phyloP scores from a whole-genome alignment of 2,329 filamentous ascomycete genomes.

The Paraphaeosphaeria sporulosa region DNA sequence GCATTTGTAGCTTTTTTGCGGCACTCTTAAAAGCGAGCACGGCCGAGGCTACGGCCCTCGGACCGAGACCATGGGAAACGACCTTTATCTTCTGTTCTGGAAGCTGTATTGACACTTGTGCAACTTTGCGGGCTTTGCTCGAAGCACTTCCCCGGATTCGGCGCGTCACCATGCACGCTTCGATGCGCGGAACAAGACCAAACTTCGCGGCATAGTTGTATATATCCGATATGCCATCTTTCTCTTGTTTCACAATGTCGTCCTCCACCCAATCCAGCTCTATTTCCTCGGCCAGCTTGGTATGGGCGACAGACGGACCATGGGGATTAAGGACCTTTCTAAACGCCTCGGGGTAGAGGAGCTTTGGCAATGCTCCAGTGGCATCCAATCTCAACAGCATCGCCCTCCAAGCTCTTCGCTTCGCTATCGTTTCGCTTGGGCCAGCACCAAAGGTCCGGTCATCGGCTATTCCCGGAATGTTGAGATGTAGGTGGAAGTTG shows the following conservation, averaged over 20 bases:
- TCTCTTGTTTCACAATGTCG: background rate
- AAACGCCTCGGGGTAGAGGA: background rate
- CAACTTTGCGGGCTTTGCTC: background rate
- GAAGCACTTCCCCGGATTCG: background rate
- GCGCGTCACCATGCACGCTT: background rate
- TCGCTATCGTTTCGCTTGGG: background rate
- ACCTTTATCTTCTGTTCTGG: conserved; percentile 6
- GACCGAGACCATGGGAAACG: background rate
- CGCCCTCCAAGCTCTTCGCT: background rate
- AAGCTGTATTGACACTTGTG: conserved; percentile 8
- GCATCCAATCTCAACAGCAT: conserved; percentile 1
- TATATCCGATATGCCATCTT: background rate
- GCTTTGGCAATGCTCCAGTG: background rate
- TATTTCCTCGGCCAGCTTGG: background rate
- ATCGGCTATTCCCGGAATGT: background rate
- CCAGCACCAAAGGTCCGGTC: background rate
- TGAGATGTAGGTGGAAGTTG: background rate
- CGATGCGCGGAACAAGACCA: background rate
- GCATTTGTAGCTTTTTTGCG: background rate
- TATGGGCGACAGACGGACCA: too few relatives aligned
- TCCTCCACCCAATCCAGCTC: background rate
- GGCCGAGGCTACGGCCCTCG: conserved; percentile 4
- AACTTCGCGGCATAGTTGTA: conserved; percentile 12
- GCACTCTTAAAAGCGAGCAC: background rate
- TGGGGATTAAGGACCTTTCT: too few relatives aligned